These are phyloP conservation scores for Aureobasidium vineae DNA, from an alignment of 2,329 filamentous ascomycete genomes.

Conservation along the genomic window DNA sequence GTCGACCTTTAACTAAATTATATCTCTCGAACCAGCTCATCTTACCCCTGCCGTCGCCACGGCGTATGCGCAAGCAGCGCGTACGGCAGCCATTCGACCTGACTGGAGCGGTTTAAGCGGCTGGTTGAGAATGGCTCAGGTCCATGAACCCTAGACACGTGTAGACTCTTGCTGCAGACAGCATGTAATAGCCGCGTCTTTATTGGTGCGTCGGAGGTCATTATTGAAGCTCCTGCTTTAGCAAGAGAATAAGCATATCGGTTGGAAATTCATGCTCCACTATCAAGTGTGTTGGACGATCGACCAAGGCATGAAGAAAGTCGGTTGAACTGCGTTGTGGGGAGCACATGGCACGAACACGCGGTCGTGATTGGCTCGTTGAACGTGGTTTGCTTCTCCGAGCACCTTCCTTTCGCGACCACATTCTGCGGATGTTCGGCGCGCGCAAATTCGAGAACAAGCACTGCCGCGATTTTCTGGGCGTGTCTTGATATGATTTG, in stretches of 20 bases:
- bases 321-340: neutral
- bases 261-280: conserved; percentile 15
- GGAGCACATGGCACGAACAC: conserved; percentile 1
- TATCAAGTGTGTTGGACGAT: too few relatives aligned
- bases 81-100: neutral
- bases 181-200: conserved; percentile 9
- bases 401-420: conserved; percentile 17
- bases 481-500: neutral
- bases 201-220: neutral
- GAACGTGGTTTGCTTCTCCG: neutral
- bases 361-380: conserved; percentile 1
- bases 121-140: neutral
- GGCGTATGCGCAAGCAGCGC: neutral
- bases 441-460: conserved; percentile 1
- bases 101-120: neutral
- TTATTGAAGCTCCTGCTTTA: neutral
- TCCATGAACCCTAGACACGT: conserved; percentile 20
- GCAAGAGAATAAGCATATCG: conserved; percentile 9
- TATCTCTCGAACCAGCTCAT: neutral
- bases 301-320: too few relatives aligned
- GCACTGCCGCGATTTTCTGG: neutral
- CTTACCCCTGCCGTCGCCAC: neutral
- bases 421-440: conserved; percentile 15
- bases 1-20: neutral
- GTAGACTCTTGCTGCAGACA: neutral